Evolutionary conservation across 768 basidiomycete genomes (phyloP).

Genomic region (Russula olivacea): DNA sequence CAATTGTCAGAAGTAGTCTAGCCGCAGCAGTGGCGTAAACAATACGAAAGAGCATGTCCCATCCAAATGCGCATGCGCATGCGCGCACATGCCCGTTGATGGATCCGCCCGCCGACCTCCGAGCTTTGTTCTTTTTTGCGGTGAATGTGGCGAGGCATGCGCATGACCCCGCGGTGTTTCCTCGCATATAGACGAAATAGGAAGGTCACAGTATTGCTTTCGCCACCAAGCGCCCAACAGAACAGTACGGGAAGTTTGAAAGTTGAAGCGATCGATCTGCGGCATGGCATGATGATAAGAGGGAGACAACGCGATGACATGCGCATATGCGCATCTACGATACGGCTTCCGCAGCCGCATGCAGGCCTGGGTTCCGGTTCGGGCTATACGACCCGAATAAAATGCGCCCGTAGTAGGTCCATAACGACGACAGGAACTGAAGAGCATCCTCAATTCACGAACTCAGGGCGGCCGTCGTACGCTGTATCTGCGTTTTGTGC

Average conservation of each 20-base stretch:
- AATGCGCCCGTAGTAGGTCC: neutral
- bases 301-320: neutral
- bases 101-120: constrained; percentile 3
- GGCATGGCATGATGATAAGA: neutral
- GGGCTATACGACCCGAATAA: neutral
- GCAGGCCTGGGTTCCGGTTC: too few relatives aligned
- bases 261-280: constrained; percentile 2
- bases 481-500: neutral
- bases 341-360: constrained; percentile 2
- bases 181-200: neutral
- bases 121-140: neutral
- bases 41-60: too few relatives aligned
- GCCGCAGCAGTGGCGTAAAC: constrained; percentile 1
- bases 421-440: too few relatives aligned
- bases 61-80: neutral
- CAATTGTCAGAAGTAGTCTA: too few relatives aligned
- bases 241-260: neutral
- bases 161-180: neutral
- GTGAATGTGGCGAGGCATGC: constrained; percentile 2
- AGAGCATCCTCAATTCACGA: neutral
- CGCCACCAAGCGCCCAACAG: neutral
- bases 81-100: neutral
- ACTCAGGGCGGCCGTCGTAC: neutral
- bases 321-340: too few relatives aligned
- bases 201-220: neutral